phyloP scores from a whole-genome alignment of 139 green algal genomes.

The Prasinococcaceae sp. region DNA sequence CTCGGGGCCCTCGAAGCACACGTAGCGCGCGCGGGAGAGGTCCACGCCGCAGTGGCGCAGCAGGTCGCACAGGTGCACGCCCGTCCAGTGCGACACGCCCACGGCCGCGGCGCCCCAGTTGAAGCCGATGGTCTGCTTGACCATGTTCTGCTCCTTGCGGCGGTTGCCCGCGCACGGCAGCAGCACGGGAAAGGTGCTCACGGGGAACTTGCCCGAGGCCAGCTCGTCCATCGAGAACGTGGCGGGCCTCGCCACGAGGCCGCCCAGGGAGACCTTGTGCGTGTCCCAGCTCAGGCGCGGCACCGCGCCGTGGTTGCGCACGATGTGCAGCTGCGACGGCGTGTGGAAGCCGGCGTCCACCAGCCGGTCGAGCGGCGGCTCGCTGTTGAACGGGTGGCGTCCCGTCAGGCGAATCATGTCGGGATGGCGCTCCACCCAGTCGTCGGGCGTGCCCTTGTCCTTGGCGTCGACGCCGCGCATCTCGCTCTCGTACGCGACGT shows the following conservation, averaged over 20 bases:
- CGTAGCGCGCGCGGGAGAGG: conserved; percentile 3
- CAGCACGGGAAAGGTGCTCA: conserved; percentile 57
- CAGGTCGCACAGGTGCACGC: conserved; percentile 69
- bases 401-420: conserved; percentile 77
- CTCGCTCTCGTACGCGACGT: too few relatives aligned
- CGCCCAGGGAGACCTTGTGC: conserved; percentile 59
- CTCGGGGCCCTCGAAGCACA: conserved; percentile 26
- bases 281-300: conserved; percentile 40
- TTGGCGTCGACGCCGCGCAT: conserved; percentile 36
- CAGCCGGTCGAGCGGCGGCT: conserved; percentile 65
- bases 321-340: conserved; percentile 59
- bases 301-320: conserved; percentile 83
- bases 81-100: conserved; percentile 75
- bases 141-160: conserved; percentile 97
- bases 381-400: conserved; percentile 88
- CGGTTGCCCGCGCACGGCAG: conserved; percentile 80
- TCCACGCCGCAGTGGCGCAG: conserved; percentile 30
- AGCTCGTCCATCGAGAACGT: conserved; percentile 83
- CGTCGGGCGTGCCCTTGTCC: conserved; percentile 54
- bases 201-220: conserved; percentile 44
- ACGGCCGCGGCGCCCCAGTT: conserved; percentile 56
- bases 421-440: conserved; percentile 67
- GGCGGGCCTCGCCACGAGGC: conserved; percentile 51
- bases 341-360: conserved; percentile 70
- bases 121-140: conserved; percentile 93